A percentile compares a stretch with the other conserved stretches of the same genome.
Conservation (phyloP, 441 rosid genomes). For the Codiaeum variegatum region DNA sequence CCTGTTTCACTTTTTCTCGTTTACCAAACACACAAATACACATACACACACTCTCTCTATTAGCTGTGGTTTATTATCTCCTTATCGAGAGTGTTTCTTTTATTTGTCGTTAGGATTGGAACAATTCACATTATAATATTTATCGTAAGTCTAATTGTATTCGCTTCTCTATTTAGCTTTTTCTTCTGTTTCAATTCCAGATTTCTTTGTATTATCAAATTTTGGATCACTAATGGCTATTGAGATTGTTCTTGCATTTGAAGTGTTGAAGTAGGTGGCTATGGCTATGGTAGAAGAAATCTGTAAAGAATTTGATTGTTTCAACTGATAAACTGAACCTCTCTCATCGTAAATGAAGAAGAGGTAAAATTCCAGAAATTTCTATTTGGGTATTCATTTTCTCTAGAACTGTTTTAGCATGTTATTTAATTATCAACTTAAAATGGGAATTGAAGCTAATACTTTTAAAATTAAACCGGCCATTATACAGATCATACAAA, state of each 20-base stretch:
- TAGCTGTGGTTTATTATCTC: constrained; percentile 5
- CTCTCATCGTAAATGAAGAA: constrained; percentile 35
- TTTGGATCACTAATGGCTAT: neutral
- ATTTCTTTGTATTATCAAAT: constrained; percentile 6
- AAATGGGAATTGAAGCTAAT: too few species aligned
- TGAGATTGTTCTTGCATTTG: neutral
- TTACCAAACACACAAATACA: constrained; percentile 39
- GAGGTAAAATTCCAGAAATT: constrained; percentile 41
- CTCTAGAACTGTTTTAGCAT: neutral
- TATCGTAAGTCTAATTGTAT: neutral
- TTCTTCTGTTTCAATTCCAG: neutral
- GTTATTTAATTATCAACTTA: neutral
- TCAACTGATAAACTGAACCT: constrained; percentile 33
- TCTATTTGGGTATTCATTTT: neutral
- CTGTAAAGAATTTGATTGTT: constrained; percentile 46
- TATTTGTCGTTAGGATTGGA: constrained; percentile 20
- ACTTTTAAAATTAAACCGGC: too few species aligned
- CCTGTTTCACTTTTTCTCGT: constrained; percentile 29
- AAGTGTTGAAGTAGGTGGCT: constrained; percentile 22
- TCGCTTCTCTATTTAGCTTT: neutral
- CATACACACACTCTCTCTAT: constrained; percentile 24
- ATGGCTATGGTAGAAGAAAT: constrained; percentile 82
- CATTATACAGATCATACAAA: too few species aligned
- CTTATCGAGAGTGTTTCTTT: constrained; percentile 16
- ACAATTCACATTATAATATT: neutral